A percentile compares a stretch with the other conserved stretches of the same genome.
Conservation (phyloP, 208 protist species). For the Vickermania ingenoplastis region DNA sequence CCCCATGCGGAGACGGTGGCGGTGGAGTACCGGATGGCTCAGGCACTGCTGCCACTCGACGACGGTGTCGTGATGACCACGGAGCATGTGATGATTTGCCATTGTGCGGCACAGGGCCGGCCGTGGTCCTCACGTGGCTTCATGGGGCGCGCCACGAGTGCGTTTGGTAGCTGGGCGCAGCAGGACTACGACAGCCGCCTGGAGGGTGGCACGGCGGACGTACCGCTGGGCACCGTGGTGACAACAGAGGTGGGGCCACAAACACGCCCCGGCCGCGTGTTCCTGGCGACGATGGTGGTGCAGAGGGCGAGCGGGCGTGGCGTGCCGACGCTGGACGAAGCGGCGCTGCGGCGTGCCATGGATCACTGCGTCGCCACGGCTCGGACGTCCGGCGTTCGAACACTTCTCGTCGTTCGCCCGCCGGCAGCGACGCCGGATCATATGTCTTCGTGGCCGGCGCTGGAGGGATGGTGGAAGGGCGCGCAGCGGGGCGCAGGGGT, state of each 20-base stretch:
- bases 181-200: constrained; percentile 22
- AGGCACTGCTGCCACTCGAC: not conserved
- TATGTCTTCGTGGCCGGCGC: not conserved
- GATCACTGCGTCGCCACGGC: constrained; percentile 14
- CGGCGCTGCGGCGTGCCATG: constrained; percentile 16
- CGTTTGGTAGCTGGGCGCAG: constrained; percentile 16
- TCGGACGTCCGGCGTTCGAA: constrained; percentile 9
- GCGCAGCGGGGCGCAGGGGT: no score
- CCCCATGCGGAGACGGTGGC: not conserved
- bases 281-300: constrained; percentile 27
- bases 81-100: constrained; percentile 25
- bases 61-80: not conserved
- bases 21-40: not conserved
- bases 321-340: constrained; percentile 18
- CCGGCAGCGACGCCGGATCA: not conserved
- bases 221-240: constrained; percentile 23
- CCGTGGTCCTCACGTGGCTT: constrained; percentile 28
- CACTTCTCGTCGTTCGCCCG: constrained; percentile 23
- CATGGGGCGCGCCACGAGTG: constrained; percentile 30
- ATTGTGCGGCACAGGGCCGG: constrained; percentile 20
- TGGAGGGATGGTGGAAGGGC: no score
- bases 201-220: not conserved
- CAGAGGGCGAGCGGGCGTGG: constrained; percentile 13
- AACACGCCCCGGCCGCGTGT: constrained; percentile 18
- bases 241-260: constrained; percentile 15